Base-by-base conservation (phyloP, 2,329 filamentous ascomycete genomes). In the Plectosphaerella cucumerina region DNA sequence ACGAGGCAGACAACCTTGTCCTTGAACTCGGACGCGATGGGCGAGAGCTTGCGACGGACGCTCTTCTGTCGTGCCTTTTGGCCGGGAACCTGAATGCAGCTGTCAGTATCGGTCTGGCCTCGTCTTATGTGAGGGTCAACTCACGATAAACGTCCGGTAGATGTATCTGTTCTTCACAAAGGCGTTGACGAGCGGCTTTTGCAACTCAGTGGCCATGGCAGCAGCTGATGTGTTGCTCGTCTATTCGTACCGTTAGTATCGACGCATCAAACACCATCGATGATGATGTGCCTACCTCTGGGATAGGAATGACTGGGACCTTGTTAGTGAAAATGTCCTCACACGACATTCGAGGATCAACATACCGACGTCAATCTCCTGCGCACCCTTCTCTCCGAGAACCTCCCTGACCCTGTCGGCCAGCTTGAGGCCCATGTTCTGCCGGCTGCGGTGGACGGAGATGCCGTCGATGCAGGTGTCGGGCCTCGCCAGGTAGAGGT, bases 91-190 rank as follows among this genome's bases (percentile, higher is more conserved):
- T 66, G 64, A 26, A 56, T 64, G 33, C 51, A 41, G 43, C n/a
- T 44, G 37, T 50, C 44, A 37, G 12, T 44, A 4, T 31, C 6
- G 8, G 9, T 11, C 12, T 11, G 8, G 8, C 8, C 8, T 4
- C 26, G 2, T 31, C 26, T 8, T 11, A 31, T 31, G 8, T 31
- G 26, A 31, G 9, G 18, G 22, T 5, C n/a, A 17, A 44, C 44
- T 8, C 22, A 48, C 87, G 64, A 91, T 92, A 67, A 93, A 94
- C 1, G 89, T 95, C 47, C 90, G 82, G 77, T 90, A 91, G 53
- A 95, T 87, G 66, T 95, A 95, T 48, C 89, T 81, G 68, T 94
- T 95, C 77, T 94, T 95, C 56, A 96, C 85, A 61, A 95, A 93
- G 3, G 85, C 91, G 64, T 89, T 87, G 52, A 81, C 85, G 62